Evolutionary conservation across 768 basidiomycete species (phyloP).

Genomic region (Strobilomyces confusus): DNA sequence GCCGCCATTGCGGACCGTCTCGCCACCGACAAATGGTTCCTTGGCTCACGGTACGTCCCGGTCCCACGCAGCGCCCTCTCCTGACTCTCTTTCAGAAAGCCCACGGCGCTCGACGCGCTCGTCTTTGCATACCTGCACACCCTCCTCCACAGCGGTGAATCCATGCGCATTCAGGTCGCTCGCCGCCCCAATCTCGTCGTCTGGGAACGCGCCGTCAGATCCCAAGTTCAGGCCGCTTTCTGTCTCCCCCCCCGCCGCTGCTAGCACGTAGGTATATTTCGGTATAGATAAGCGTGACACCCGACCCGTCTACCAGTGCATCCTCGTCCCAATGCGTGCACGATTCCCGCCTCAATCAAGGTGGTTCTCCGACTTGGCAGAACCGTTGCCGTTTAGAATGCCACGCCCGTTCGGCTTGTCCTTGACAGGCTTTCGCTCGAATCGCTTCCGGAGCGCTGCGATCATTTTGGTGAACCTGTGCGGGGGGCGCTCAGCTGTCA

Average conservation of each 20-base stretch:
- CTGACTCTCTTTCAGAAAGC: constrained; percentile 44
- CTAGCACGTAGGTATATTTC: constrained; percentile 15
- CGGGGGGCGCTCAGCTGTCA: neutral
- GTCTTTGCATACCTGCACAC: constrained; percentile 77
- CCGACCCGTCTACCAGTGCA: neutral
- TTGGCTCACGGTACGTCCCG: constrained; percentile 60
- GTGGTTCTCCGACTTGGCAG: constrained; percentile 11
- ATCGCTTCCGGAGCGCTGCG: constrained; percentile 57
- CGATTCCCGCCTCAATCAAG: constrained; percentile 7
- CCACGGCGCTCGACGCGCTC: constrained; percentile 79
- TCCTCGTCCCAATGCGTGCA: neutral
- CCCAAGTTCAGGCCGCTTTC: constrained; percentile 54
- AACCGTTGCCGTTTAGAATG: constrained; percentile 13
- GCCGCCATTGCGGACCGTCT: constrained; percentile 69
- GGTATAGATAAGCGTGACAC: constrained; percentile 9
- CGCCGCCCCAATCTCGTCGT: constrained; percentile 72
- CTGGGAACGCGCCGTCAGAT: constrained; percentile 72
- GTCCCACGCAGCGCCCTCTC: neutral
- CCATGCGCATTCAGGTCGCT: constrained; percentile 59
- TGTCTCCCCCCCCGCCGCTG: neutral
- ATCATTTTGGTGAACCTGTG: constrained; percentile 73
- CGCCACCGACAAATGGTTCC: constrained; percentile 76
- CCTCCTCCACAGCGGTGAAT: constrained; percentile 44
- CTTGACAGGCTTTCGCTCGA: constrained; percentile 30
- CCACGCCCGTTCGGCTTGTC: constrained; percentile 12